These are phyloP conservation scores for Xylona heveae DNA, from an alignment of 495 filamentous ascomycete genomes.

Conservation along the genomic window DNA sequence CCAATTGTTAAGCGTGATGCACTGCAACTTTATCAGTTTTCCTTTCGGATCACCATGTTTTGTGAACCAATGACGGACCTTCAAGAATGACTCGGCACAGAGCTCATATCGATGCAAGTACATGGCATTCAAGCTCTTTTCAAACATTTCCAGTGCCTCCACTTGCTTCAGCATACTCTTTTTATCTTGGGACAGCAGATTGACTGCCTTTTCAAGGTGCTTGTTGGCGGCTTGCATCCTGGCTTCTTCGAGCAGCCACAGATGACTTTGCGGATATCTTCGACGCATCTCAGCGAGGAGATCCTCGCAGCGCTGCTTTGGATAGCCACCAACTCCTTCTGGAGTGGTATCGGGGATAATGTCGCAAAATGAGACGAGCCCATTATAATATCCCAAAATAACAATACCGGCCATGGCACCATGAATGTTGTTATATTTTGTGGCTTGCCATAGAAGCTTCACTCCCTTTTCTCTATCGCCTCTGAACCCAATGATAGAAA, in stretches of 20 bases:
- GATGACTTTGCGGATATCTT: conserved; percentile 58
- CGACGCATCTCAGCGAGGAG: conserved; percentile 52
- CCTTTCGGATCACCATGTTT: too few species aligned
- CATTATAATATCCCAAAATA: conserved; percentile 73
- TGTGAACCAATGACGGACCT: conserved; percentile 15
- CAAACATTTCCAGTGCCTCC: conserved; percentile 59
- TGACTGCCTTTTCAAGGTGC: conserved; percentile 44
- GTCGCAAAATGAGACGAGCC: conserved; percentile 64
- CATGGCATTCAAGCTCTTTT: conserved; percentile 59
- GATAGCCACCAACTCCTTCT: conserved; percentile 42
- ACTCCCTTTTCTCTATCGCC: conserved; percentile 75
- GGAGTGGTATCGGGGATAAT: conserved; percentile 43
- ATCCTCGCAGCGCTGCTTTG: conserved; percentile 41
- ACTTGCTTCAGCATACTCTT: conserved; percentile 70
- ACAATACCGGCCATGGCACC: conserved; percentile 73
- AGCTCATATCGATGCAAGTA: conserved; percentile 52
- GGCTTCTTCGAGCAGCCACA: conserved; percentile 85
- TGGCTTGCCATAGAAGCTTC: conserved; percentile 78
- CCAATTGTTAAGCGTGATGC: conserved; percentile 78
- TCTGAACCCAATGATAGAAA: conserved; percentile 78
- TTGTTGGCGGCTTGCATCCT: conserved; percentile 50
- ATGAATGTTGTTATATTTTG: conserved; percentile 72
- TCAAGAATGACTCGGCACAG: conserved; percentile 51
- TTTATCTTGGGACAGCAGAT: conserved; percentile 31
- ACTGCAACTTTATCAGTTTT: conserved; percentile 23